phyloP scores from a whole-genome alignment of 768 basidiomycete species.

The Auriscalpium vulgare region DNA sequence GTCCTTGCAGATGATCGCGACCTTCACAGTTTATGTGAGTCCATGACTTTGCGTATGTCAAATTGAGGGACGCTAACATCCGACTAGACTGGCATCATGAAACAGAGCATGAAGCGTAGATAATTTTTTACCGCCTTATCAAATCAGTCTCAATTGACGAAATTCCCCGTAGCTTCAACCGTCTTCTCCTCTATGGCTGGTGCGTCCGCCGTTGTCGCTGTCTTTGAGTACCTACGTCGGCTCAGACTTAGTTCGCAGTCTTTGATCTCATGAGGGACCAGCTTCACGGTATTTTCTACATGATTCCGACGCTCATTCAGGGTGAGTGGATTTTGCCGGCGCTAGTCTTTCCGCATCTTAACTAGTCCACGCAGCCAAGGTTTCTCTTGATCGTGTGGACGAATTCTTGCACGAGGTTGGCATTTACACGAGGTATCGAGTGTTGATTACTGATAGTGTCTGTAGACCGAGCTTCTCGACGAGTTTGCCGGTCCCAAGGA shows the following conservation, averaged over 20 bases:
- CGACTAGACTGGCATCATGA: conserved; percentile 19
- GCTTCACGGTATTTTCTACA: conserved; percentile 18
- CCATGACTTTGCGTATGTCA: background rate
- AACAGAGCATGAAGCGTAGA: background rate
- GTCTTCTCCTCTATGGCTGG: conserved; percentile 24
- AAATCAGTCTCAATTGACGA: no score
- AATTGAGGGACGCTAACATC: background rate
- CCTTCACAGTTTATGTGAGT: background rate
- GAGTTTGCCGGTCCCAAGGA: conserved; percentile 14
- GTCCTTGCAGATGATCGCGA: conserved; percentile 10
- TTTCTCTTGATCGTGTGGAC: conserved; percentile 32
- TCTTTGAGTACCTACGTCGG: conserved; percentile 1
- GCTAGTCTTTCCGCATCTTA: background rate
- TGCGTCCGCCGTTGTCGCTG: background rate
- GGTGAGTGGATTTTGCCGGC: background rate
- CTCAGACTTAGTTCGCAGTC: conserved; percentile 11
- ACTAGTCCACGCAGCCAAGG: conserved; percentile 21
- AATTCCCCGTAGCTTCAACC: conserved; percentile 12
- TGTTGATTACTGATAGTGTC: background rate
- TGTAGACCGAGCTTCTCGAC: conserved; percentile 27
- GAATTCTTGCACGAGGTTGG: conserved; percentile 28
- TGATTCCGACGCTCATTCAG: conserved; percentile 18
- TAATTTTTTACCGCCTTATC: background rate
- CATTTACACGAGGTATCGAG: background rate
- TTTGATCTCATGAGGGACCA: conserved; percentile 34